Evolutionary conservation across 1,284 basidiomycete species (phyloP).

Genomic region (Boletus mariae): DNA sequence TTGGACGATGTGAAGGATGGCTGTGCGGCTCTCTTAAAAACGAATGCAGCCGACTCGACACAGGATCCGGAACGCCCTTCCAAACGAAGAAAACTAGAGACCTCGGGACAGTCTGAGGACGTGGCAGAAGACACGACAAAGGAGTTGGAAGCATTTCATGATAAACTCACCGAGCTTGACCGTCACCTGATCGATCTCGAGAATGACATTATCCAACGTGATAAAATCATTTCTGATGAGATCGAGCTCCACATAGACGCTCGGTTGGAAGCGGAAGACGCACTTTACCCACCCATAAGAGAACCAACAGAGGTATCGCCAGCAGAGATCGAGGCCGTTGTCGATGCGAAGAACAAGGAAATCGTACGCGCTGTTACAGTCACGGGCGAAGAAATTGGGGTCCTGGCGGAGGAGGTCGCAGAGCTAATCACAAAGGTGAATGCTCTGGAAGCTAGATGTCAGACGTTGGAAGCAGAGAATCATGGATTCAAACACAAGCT

Average conservation of each 20-base stretch:
- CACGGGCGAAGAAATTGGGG: constrained; percentile 36
- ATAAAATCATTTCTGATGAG: constrained; percentile 35
- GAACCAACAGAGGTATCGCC: constrained; percentile 13
- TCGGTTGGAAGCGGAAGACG: constrained; percentile 33
- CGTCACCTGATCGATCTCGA: constrained; percentile 38
- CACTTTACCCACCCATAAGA: constrained; percentile 19
- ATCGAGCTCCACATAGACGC: constrained; percentile 39
- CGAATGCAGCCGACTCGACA: constrained; percentile 8
- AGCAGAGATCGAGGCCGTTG: constrained; percentile 25
- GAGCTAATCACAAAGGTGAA: constrained; percentile 34
- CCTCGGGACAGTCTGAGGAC: constrained; percentile 2
- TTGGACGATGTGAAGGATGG: constrained; percentile 26
- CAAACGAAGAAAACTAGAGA: constrained; percentile 40
- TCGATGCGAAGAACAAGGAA: constrained; percentile 18
- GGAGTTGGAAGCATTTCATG: constrained; percentile 39
- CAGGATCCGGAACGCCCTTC: constrained; percentile 30
- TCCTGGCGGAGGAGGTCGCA: constrained; percentile 39
- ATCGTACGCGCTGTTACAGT: constrained; percentile 19
- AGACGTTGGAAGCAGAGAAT: constrained; percentile 33
- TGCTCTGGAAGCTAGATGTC: constrained; percentile 27
- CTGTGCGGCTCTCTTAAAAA: constrained; percentile 23
- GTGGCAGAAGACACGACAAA: constrained; percentile 10
- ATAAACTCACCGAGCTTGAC: constrained; percentile 39
- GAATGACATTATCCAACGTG: constrained; percentile 42
- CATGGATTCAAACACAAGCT: constrained; percentile 27